These are phyloP conservation scores for Willaertia magna DNA, from an alignment of 208 protist species.

Conservation along the genomic window DNA sequence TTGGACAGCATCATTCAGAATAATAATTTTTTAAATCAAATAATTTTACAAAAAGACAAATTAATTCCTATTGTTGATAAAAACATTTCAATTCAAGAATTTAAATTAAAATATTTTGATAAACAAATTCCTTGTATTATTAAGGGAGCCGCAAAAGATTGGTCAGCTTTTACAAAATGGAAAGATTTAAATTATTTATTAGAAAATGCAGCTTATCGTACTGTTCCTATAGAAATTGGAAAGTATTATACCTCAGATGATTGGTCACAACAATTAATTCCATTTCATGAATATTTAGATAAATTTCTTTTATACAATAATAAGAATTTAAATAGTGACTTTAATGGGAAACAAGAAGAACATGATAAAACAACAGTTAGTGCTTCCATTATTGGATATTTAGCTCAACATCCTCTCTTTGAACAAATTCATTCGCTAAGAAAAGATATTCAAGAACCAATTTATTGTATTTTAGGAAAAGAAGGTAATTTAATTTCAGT, in stretches of 20 bases:
- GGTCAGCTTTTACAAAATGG: not conserved
- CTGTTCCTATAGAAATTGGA: slow-evolving; percentile 4
- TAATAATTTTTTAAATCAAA: not conserved
- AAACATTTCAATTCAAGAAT: not conserved
- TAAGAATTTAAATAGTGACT: too few species aligned
- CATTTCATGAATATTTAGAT: not conserved
- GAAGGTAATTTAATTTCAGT: not conserved
- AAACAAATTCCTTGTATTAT: not conserved
- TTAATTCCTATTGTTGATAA: not conserved
- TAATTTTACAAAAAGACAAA: not conserved
- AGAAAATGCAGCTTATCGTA: not conserved
- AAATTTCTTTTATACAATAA: not conserved
- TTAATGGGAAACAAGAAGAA: not conserved
- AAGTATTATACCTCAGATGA: not conserved
- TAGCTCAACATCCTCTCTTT: not conserved
- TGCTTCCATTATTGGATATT: not conserved
- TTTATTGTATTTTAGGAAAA: not conserved
- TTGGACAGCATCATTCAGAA: not conserved
- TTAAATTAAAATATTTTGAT: not conserved
- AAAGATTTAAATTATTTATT: not conserved
- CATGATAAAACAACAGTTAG: not conserved
- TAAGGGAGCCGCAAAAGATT: not conserved
- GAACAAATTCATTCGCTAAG: not conserved
- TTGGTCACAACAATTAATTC: not conserved
- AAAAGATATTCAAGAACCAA: not conserved